A percentile compares a stretch with the other conserved stretches of the same genome.
phyloP scores from a whole-genome alignment of 495 filamentous ascomycete genomes.

The Neurospora sp. region DNA sequence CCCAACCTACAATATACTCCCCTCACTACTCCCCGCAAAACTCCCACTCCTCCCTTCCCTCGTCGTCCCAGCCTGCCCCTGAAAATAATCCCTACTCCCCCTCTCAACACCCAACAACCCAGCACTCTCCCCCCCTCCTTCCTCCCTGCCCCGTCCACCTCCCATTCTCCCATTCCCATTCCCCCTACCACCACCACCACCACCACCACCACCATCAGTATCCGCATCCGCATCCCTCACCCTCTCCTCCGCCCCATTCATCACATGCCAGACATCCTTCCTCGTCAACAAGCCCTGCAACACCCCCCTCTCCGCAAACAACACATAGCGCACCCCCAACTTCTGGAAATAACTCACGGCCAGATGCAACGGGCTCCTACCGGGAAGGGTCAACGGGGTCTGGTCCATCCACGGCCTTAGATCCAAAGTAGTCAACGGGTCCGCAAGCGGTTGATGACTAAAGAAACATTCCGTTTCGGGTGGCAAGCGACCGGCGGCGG shows the following conservation, averaged over 20 bases:
- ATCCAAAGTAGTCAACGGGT: slow-evolving; percentile 70
- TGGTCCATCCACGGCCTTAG: slow-evolving; percentile 97
- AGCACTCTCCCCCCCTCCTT: slow-evolving; percentile 17
- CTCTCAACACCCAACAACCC: slow-evolving; percentile 13
- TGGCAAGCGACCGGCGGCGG: slow-evolving; percentile 12
- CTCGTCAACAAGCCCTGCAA: slow-evolving; percentile 86
- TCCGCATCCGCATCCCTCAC: slow-evolving; percentile 16
- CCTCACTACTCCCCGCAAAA: slow-evolving; percentile 10
- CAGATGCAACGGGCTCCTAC: slow-evolving; percentile 62
- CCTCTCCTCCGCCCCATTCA: slow-evolving; percentile 69
- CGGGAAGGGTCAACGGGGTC: slow-evolving; percentile 83
- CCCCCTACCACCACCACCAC: background rate
- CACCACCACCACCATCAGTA: background rate
- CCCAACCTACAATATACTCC: slow-evolving; percentile 17
- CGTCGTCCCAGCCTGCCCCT: background rate
- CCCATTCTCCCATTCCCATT: background rate
- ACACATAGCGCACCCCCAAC: slow-evolving; percentile 79
- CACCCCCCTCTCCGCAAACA: slow-evolving; percentile 73
- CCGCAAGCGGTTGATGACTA: slow-evolving; percentile 68
- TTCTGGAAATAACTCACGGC: slow-evolving; percentile 88
- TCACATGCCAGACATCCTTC: slow-evolving; percentile 93
- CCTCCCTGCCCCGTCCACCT: slow-evolving; percentile 10
- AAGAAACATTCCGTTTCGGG: slow-evolving; percentile 75
- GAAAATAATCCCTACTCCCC: background rate
- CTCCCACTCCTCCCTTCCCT: slow-evolving; percentile 6